A percentile compares a stretch with the other conserved stretches of the same genome.
Conservation (phyloP, 768 basidiomycete species). For the Amanita muscaria region DNA sequence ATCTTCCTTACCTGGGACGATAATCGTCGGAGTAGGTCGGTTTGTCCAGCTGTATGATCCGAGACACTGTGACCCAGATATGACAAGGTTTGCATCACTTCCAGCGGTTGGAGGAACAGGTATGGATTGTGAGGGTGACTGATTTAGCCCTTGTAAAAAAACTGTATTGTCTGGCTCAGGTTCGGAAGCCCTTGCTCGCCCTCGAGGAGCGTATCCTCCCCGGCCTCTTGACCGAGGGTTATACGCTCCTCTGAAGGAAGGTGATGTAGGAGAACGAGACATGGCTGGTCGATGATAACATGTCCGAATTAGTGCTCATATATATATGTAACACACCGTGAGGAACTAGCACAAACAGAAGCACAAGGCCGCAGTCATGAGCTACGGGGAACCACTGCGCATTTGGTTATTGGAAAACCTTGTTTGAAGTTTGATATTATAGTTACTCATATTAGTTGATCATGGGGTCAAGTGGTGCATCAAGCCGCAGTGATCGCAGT, state of each 20-base stretch:
- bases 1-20: constrained; percentile 36
- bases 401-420: neutral
- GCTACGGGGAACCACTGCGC: neutral
- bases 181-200: neutral
- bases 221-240: constrained; percentile 1
- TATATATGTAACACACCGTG: neutral
- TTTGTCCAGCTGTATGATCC: constrained; percentile 50
- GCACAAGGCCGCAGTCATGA: neutral
- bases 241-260: constrained; percentile 5
- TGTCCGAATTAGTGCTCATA: neutral
- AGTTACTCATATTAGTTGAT: no score
- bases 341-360: neutral
- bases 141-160: constrained; percentile 1
- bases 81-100: neutral
- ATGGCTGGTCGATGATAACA: neutral
- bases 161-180: neutral
- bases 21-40: constrained; percentile 36
- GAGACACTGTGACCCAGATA: constrained; percentile 14
- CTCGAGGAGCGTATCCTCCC: constrained; percentile 3
- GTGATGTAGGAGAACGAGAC: neutral
- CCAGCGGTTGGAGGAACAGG: neutral
- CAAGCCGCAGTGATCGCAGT: no score
- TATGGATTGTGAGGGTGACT: neutral
- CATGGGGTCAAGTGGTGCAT: no score
- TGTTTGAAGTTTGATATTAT: neutral